Evolutionary conservation across 352 stramenopile genomes (phyloP).

Genomic region (Globisporangium canariense): DNA sequence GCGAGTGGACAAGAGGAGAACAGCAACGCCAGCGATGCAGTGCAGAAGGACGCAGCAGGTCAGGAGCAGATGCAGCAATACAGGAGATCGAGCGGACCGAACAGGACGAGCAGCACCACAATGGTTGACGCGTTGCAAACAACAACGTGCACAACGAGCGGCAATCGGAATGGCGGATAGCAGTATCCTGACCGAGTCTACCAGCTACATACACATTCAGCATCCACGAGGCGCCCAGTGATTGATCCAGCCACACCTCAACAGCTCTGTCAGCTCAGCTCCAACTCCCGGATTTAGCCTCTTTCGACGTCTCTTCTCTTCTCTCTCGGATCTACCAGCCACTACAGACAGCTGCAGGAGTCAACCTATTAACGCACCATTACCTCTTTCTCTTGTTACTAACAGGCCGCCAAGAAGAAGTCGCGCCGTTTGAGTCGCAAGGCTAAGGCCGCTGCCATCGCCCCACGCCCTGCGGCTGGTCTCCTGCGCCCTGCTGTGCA

Average conservation of each 20-base stretch:
- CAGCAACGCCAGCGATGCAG: neutral
- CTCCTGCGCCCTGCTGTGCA: constrained; percentile 96
- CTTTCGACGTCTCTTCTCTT: neutral
- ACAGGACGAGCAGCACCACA: neutral
- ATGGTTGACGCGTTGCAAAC: neutral
- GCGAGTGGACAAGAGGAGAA: neutral
- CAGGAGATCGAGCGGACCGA: neutral
- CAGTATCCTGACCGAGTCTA: neutral
- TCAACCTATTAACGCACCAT: constrained; percentile 11
- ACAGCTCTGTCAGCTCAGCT: neutral
- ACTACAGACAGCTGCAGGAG: neutral
- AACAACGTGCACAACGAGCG: neutral
- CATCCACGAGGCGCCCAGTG: neutral
- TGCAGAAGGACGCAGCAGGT: neutral
- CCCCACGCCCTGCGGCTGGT: constrained; percentile 94
- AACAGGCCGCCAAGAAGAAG: constrained; percentile 98
- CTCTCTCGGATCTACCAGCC: neutral
- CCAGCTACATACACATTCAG: neutral
- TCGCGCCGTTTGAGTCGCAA: constrained; percentile 93
- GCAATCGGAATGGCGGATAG: neutral
- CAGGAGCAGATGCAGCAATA: neutral
- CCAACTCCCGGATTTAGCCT: neutral
- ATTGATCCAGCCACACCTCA: neutral
- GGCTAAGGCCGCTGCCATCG: constrained; percentile 96
- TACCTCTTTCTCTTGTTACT: constrained; percentile 45